Conservation (phyloP, 2,329 filamentous ascomycete genomes). For the Penicillium sp. region DNA sequence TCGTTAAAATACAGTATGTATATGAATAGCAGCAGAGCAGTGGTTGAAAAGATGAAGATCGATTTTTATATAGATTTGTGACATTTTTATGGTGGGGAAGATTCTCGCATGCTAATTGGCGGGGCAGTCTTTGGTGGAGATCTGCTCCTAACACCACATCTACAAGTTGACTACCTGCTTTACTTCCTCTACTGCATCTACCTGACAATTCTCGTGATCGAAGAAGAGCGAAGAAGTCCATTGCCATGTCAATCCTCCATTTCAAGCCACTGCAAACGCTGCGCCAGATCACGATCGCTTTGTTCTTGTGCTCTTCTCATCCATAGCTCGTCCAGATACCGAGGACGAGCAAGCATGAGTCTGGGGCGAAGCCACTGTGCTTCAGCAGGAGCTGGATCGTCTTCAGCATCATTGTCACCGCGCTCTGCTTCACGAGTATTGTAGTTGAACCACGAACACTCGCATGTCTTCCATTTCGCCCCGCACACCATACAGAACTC, state of each 20-base stretch:
- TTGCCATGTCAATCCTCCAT: not conserved
- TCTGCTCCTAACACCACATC: too few relatives aligned
- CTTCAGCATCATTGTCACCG: slow-evolving; percentile 38
- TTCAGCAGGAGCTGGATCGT: not conserved
- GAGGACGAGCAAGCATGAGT: slow-evolving; percentile 16
- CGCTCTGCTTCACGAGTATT: slow-evolving; percentile 51
- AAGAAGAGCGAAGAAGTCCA: too few relatives aligned
- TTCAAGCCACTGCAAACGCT: slow-evolving; percentile 42
- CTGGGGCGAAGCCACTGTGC: not conserved
- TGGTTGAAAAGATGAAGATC: not conserved
- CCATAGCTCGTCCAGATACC: slow-evolving; percentile 48
- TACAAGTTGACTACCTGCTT: too few relatives aligned
- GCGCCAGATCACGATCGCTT: slow-evolving; percentile 49
- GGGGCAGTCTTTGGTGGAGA: not conserved
- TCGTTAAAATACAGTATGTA: too few relatives aligned
- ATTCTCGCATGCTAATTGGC: not conserved
- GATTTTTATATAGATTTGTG: slow-evolving; percentile 8
- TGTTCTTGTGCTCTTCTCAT: slow-evolving; percentile 47
- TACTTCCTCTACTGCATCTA: too few relatives aligned
- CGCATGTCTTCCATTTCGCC: slow-evolving; percentile 74
- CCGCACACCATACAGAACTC: slow-evolving; percentile 88
- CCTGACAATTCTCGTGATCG: too few relatives aligned
- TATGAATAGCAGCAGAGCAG: not conserved
- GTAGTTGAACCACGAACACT: slow-evolving; percentile 76
- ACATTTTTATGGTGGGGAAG: slow-evolving; percentile 10